Evolutionary conservation across 2,329 filamentous ascomycete species (phyloP).

Genomic region (Fusarium continuum): DNA sequence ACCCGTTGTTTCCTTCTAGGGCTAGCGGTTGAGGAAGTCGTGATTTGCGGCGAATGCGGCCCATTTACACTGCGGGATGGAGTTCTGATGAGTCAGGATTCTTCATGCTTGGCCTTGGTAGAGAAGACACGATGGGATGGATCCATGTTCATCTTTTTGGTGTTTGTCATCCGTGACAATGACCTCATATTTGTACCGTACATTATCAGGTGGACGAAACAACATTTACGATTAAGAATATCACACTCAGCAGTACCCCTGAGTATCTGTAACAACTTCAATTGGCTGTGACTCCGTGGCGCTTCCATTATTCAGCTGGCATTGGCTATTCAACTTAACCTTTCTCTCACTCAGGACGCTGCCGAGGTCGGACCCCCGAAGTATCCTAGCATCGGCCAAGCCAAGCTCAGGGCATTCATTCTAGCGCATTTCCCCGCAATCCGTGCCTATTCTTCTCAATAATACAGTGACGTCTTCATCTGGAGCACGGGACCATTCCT

Average conservation of each 20-base stretch:
- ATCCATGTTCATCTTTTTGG: conserved; percentile 10
- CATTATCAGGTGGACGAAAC: conserved; percentile 5
- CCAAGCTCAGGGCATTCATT: conserved; percentile 8
- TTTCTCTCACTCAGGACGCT: not conserved
- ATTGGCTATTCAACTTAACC: conserved; percentile 18
- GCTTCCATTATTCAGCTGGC: not conserved
- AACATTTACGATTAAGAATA: not conserved
- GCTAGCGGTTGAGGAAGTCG: conserved; percentile 29
- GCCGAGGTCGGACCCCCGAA: conserved; percentile 23
- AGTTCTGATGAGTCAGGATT: conserved; percentile 27
- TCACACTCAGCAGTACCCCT: not conserved
- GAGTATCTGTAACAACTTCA: not conserved
- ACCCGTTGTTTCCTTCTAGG: conserved; percentile 25
- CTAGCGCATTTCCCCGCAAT: conserved; percentile 28
- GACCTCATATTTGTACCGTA: conserved; percentile 19
- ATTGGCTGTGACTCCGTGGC: conserved; percentile 7
- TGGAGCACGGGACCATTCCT: conserved; percentile 38
- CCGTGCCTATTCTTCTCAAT: conserved; percentile 15
- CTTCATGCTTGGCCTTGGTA: conserved; percentile 23
- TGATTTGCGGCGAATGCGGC: conserved; percentile 30
- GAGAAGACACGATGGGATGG: not conserved
- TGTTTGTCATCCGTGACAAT: conserved; percentile 20
- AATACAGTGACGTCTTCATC: conserved; percentile 40
- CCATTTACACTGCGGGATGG: conserved; percentile 17
- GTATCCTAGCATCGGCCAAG: conserved; percentile 1